A percentile compares a stretch with the other conserved stretches of the same genome.
These are phyloP conservation scores for Cardamine occulta DNA, from an alignment of 345 rosid genomes.

Conservation along the genomic window DNA sequence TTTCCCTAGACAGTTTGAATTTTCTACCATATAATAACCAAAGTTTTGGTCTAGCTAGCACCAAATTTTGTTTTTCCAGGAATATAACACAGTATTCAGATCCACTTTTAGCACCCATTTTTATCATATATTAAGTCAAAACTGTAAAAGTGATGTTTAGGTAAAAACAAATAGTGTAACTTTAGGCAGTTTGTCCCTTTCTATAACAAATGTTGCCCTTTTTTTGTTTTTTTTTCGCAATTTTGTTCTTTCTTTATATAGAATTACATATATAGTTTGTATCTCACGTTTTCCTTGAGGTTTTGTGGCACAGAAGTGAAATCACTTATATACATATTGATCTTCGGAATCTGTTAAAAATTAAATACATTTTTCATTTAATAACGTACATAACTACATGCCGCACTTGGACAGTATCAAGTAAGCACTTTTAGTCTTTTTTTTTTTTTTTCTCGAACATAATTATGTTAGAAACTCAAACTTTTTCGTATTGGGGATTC, in stretches of 20 bases:
- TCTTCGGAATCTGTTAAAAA: background rate
- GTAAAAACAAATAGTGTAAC: conserved; percentile 16
- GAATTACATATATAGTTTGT: background rate
- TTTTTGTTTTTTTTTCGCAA: background rate
- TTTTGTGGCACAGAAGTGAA: background rate
- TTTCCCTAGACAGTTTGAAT: background rate
- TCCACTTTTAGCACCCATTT: background rate
- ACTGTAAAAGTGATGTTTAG: background rate
- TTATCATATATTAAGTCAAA: conserved; percentile 22
- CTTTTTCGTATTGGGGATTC: background rate
- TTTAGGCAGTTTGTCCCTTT: conserved; percentile 14
- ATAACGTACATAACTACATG: background rate
- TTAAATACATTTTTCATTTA: background rate
- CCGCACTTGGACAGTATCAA: background rate
- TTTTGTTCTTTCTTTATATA: background rate
- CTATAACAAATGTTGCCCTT: background rate
- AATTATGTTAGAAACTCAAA: background rate
- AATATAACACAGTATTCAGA: background rate
- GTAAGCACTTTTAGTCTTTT: background rate
- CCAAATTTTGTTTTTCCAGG: background rate
- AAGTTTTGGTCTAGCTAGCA: background rate
- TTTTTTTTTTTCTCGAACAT: background rate
- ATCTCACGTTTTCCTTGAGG: background rate
- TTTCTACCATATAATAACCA: background rate
- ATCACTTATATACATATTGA: background rate